phyloP scores from a whole-genome alignment of 352 stramenopile species.

The Phytophthora capsici region DNA sequence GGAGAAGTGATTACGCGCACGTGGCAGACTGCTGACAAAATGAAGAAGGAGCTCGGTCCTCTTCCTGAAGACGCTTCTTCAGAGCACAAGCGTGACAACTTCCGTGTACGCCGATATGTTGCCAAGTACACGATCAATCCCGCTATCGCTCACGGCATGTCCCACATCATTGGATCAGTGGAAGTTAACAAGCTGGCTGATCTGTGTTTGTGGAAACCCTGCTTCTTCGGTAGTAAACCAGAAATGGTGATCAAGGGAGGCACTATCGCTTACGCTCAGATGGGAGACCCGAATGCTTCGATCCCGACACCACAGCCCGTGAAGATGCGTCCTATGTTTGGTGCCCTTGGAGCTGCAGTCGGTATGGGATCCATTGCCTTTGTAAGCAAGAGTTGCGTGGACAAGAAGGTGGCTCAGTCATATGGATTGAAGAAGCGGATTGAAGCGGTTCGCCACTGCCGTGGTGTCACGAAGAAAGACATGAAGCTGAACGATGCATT shows the following conservation, averaged over 20 bases:
- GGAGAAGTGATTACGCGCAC: conserved; percentile 97
- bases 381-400: conserved; percentile 86
- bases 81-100: conserved; percentile 90
- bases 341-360: conserved; percentile 66
- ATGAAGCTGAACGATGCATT: conserved; percentile 97
- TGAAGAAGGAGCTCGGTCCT: conserved; percentile 93
- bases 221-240: conserved; percentile 96
- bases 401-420: conserved; percentile 61
- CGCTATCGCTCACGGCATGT: conserved; percentile 96
- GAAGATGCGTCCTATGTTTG: conserved; percentile 96
- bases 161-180: conserved; percentile 94
- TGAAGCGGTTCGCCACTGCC: conserved; percentile 83
- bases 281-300: conserved; percentile 97
- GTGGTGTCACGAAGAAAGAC: conserved; percentile 93
- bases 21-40: conserved; percentile 99
- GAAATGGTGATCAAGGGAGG: conserved; percentile 98
- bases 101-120: conserved; percentile 95
- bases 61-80: conserved; percentile 86
- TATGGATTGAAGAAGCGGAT: conserved; percentile 92
- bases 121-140: conserved; percentile 99
- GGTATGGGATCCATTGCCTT: conserved; percentile 88
- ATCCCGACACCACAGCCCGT: conserved; percentile 97
- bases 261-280: conserved; percentile 94
- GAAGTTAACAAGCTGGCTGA: conserved; percentile 95
- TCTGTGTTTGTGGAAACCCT: conserved; percentile 95